These are phyloP conservation scores for Flueggea neowawraea DNA, from an alignment of 441 rosid species.

Conservation along the genomic window DNA sequence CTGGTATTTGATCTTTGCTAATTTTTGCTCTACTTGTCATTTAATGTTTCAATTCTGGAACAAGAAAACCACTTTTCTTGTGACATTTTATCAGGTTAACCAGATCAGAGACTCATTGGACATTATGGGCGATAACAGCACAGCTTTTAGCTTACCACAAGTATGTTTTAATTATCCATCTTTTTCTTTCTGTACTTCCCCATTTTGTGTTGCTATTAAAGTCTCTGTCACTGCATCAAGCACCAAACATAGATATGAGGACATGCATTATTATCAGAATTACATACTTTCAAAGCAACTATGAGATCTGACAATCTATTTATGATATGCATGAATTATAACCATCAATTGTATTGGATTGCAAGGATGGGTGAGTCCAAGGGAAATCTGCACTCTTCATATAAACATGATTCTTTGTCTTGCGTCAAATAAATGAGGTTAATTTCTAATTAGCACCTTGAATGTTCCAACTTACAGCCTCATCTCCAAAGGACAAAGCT, in stretches of 20 bases:
- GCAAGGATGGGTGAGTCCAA: too few species aligned
- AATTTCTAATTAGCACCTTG: constrained; percentile 16
- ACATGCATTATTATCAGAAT: too few species aligned
- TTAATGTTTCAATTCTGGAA: constrained; percentile 14
- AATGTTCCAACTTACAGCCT: constrained; percentile 57
- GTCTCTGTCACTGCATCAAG: background rate
- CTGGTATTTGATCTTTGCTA: constrained; percentile 47
- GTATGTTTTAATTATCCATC: constrained; percentile 36
- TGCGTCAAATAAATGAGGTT: too few species aligned
- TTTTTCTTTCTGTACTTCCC: constrained; percentile 4
- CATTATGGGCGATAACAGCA: constrained; percentile 96
- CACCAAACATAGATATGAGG: too few species aligned
- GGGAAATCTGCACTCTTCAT: too few species aligned
- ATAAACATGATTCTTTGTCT: too few species aligned
- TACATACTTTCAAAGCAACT: too few species aligned
- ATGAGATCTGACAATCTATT: background rate
- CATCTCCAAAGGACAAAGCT: constrained; percentile 97
- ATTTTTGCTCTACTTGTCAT: constrained; percentile 13
- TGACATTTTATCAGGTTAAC: constrained; percentile 57
- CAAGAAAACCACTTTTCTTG: constrained; percentile 13
- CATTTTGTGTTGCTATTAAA: background rate
- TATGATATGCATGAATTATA: background rate
- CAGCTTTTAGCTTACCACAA: constrained; percentile 98
- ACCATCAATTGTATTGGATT: background rate
- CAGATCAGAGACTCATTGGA: constrained; percentile 95